A percentile compares a stretch with the other conserved stretches of the same genome.
Conservation (phyloP, 108 stramenopile species). For the Stephanodiscus triporus region DNA sequence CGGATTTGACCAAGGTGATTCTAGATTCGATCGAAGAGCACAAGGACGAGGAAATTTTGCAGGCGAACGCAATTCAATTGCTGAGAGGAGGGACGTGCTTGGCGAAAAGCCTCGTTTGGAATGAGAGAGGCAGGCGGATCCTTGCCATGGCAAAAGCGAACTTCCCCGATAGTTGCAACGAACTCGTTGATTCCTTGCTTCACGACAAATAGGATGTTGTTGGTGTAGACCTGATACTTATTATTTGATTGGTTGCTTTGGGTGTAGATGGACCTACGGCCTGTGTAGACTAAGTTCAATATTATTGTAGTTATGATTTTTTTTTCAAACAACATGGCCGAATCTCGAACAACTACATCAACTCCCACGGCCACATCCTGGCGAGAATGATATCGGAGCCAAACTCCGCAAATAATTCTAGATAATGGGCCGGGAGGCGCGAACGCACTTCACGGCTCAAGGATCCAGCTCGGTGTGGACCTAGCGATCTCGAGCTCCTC, state of each 20-base stretch:
- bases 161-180: constrained; percentile 21
- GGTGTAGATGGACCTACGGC: too few relatives aligned
- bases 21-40: constrained; percentile 13
- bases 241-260: neutral
- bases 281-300: too few relatives aligned
- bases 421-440: too few relatives aligned
- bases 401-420: too few relatives aligned
- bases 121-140: constrained; percentile 5
- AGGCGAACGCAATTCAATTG: constrained; percentile 16
- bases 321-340: too few relatives aligned
- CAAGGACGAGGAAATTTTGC: constrained; percentile 11
- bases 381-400: too few relatives aligned
- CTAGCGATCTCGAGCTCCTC: constrained; percentile 70
- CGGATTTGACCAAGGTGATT: constrained; percentile 14
- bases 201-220: neutral
- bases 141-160: constrained; percentile 4
- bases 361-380: too few relatives aligned
- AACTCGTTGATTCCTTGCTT: constrained; percentile 9
- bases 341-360: too few relatives aligned
- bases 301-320: too few relatives aligned
- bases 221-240: neutral
- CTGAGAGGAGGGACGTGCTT: neutral
- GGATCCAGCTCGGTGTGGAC: constrained; percentile 56
- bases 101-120: constrained; percentile 15
- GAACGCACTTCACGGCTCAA: constrained; percentile 31